Evolutionary conservation across 2,329 filamentous ascomycete species (phyloP).

Genomic region (Arthroderma sp.): DNA sequence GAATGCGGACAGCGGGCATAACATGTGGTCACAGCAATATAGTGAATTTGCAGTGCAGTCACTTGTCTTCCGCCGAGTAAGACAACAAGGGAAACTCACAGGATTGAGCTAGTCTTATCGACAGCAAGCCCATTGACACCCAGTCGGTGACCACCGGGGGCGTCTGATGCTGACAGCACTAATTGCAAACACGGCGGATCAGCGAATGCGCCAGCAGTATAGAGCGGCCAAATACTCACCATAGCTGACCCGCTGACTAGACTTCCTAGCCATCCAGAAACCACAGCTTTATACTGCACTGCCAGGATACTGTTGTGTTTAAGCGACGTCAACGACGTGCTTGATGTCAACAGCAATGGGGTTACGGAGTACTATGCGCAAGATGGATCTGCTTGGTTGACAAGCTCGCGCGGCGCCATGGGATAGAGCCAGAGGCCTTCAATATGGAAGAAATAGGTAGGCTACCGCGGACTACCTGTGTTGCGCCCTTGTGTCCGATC

Average conservation of each 20-base stretch:
- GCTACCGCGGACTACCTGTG: background rate
- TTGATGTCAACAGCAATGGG: background rate
- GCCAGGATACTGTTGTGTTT: background rate
- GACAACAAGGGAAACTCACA: conserved; percentile 45
- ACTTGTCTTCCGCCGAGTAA: background rate
- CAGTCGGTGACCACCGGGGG: conserved; percentile 73
- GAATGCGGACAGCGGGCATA: conserved; percentile 4
- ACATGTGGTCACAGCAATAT: conserved; percentile 25
- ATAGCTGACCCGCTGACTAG: conserved; percentile 59
- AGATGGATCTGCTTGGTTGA: background rate
- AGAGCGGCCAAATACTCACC: conserved; percentile 38
- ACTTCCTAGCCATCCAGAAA: conserved; percentile 52
- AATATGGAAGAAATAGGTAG: background rate
- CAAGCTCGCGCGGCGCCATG: background rate
- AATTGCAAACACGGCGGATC: conserved; percentile 9
- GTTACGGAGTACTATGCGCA: background rate
- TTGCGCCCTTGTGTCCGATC: background rate
- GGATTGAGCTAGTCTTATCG: conserved; percentile 66
- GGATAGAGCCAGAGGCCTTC: background rate
- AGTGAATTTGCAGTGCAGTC: background rate
- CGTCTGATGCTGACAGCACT: conserved; percentile 63
- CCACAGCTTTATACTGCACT: background rate
- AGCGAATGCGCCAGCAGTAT: conserved; percentile 4
- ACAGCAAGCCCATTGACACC: conserved; percentile 91
- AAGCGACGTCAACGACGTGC: too few relatives aligned